Percentiles rank a stretch among this genome's conserved stretches.
Conservation (phyloP, 1,284 basidiomycete genomes). For the Leccinum holopus region DNA sequence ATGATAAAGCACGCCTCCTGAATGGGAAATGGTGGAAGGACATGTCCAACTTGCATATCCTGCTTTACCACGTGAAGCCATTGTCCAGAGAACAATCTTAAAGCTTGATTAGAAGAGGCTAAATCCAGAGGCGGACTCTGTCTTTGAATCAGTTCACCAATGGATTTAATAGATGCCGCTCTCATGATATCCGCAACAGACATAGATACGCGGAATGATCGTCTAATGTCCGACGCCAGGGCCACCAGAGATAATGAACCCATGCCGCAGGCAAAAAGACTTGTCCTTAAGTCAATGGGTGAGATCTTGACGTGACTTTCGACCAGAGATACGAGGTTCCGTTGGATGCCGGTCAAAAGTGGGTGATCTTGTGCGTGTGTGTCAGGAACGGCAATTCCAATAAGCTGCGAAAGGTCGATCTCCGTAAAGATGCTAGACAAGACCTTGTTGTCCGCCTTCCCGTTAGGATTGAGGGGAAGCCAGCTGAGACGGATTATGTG, state of each 20-base stretch:
- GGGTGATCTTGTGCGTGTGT: background rate
- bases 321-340: slow-evolving; percentile 15
- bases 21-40: slow-evolving; percentile 48
- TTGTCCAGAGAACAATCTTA: slow-evolving; percentile 29
- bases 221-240: slow-evolving; percentile 40
- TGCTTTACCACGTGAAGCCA: slow-evolving; percentile 33
- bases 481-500: slow-evolving; percentile 49
- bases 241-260: slow-evolving; percentile 45
- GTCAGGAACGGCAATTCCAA: slow-evolving; percentile 6
- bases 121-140: background rate
- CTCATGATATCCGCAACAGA: slow-evolving; percentile 46
- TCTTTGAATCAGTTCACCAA: slow-evolving; percentile 30
- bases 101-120: slow-evolving; percentile 1
- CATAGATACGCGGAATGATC: slow-evolving; percentile 30
- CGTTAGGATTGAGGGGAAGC: slow-evolving; percentile 49
- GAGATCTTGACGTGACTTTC: slow-evolving; percentile 13
- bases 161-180: slow-evolving; percentile 36
- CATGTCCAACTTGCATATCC: slow-evolving; percentile 30
- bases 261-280: slow-evolving; percentile 47
- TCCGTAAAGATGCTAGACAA: slow-evolving; percentile 40
- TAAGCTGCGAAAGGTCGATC: slow-evolving; percentile 33
- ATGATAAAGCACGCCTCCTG: slow-evolving; percentile 49
- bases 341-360: slow-evolving; percentile 1
- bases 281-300: slow-evolving; percentile 24
- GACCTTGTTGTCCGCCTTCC: slow-evolving; percentile 47